phyloP scores from a whole-genome alignment of 345 rosid species.

The Eucalyptus brandiana region DNA sequence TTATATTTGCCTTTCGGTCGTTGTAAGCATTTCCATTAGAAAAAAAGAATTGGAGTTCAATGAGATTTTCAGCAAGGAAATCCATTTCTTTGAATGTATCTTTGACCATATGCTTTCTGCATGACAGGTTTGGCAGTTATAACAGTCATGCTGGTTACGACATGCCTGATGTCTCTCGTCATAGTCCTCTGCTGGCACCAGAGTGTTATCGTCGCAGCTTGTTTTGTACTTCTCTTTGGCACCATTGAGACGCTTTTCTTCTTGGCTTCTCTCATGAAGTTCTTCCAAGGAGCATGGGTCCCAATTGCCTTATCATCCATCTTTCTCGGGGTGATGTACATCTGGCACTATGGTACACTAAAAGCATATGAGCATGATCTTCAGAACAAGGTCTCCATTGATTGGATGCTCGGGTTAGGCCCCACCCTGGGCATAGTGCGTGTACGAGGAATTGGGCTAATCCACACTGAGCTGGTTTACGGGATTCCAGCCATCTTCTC shows the following conservation, averaged over 20 bases:
- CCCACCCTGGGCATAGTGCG: constrained; percentile 80
- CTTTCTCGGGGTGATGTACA: constrained; percentile 65
- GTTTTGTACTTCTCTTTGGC: constrained; percentile 68
- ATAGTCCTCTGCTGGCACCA: constrained; percentile 92
- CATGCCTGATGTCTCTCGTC: constrained; percentile 91
- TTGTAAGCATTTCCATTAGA: not conserved
- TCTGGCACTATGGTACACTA: constrained; percentile 85
- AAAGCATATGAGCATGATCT: constrained; percentile 74
- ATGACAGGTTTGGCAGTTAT: constrained; percentile 90
- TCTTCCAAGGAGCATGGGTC: constrained; percentile 97
- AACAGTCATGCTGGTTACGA: constrained; percentile 96
- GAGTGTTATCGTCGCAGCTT: constrained; percentile 49
- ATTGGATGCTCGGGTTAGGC: constrained; percentile 78
- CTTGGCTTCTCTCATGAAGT: constrained; percentile 82
- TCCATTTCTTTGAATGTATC: not conserved
- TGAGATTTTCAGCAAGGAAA: not conserved
- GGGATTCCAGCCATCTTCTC: constrained; percentile 97
- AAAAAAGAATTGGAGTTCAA: not conserved
- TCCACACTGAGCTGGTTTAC: constrained; percentile 86
- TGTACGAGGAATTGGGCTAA: constrained; percentile 76
- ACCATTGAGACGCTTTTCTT: constrained; percentile 86
- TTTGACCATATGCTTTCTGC: not conserved
- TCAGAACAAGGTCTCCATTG: constrained; percentile 87
- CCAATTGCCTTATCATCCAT: constrained; percentile 69
- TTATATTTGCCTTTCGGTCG: not conserved